These are phyloP conservation scores for Pleurotus djamor DNA, from an alignment of 768 basidiomycete species.

Conservation along the genomic window DNA sequence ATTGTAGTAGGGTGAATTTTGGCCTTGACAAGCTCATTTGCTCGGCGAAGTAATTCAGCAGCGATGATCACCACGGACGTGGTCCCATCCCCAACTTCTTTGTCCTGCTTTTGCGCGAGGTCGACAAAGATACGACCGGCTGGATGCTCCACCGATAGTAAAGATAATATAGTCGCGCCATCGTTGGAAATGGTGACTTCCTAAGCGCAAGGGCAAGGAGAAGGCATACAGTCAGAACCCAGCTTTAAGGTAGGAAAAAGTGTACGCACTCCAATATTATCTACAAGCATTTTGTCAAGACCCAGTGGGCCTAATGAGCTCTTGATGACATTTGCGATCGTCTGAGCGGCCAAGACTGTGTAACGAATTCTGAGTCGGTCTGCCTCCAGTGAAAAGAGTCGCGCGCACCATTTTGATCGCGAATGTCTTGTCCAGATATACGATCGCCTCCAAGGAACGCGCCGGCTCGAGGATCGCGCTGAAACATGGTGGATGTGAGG, in stretches of 20 bases:
- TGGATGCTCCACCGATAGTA: conserved; percentile 94
- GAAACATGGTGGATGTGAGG: conserved; percentile 55
- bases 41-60: conserved; percentile 93
- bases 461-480: conserved; percentile 89
- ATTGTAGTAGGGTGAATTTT: conserved; percentile 99
- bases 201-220: conserved; percentile 32
- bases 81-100: conserved; percentile 98
- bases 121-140: conserved; percentile 98
- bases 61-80: conserved; percentile 98
- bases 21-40: conserved; percentile 96
- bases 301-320: conserved; percentile 94
- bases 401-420: conserved; percentile 91
- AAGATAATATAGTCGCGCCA: conserved; percentile 96
- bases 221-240: too few species aligned
- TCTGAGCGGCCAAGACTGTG: conserved; percentile 89
- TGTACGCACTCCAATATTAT: conserved; percentile 89
- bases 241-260: not conserved
- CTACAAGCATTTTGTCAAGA: conserved; percentile 96
- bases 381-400: conserved; percentile 1
- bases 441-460: conserved; percentile 94
- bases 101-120: conserved; percentile 98
- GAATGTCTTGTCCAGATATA: conserved; percentile 91
- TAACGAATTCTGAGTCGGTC: conserved; percentile 11
- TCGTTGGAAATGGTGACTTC: conserved; percentile 99
- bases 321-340: conserved; percentile 97